A percentile compares a stretch with the other conserved stretches of the same genome.
These are phyloP conservation scores for Tubosaeta brunneosetosa DNA, from an alignment of 768 basidiomycete genomes.

Conservation along the genomic window DNA sequence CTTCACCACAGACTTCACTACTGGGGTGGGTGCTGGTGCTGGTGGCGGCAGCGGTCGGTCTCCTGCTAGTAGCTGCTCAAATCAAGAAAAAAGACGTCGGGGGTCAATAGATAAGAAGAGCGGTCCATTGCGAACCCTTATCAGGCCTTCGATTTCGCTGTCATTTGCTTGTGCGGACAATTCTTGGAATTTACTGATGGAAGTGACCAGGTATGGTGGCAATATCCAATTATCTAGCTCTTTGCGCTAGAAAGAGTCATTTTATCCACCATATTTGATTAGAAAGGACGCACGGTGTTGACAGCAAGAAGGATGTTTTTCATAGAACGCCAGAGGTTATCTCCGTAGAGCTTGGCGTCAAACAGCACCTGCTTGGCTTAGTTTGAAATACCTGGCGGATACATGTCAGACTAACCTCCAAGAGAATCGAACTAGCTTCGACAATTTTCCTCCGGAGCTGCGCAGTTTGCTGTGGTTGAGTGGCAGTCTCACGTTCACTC, in stretches of 20 bases:
- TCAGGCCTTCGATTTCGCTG: constrained; percentile 38
- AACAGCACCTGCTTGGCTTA: constrained; percentile 13
- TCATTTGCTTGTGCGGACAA: constrained; percentile 20
- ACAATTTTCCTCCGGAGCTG: constrained; percentile 43
- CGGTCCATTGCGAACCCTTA: constrained; percentile 55
- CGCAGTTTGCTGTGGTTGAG: constrained; percentile 26
- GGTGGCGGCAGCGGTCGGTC: constrained; percentile 17
- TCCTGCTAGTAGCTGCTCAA: constrained; percentile 41
- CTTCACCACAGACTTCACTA: constrained; percentile 5
- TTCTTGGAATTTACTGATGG: constrained; percentile 32
- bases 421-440: constrained; percentile 45
- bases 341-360: constrained; percentile 23
- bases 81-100: constrained; percentile 38
- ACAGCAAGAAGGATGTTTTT: constrained; percentile 19
- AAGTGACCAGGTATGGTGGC: constrained; percentile 36
- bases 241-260: constrained; percentile 40
- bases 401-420: constrained; percentile 35
- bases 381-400: constrained; percentile 1
- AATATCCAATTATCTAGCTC: constrained; percentile 38
- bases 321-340: constrained; percentile 23
- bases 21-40: constrained; percentile 11
- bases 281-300: constrained; percentile 22
- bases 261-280: constrained; percentile 9
- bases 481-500: constrained; percentile 30
- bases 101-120: constrained; percentile 34